Conservation (phyloP, 2,329 filamentous ascomycete species). For the Plectosphaerella cucumerina region DNA sequence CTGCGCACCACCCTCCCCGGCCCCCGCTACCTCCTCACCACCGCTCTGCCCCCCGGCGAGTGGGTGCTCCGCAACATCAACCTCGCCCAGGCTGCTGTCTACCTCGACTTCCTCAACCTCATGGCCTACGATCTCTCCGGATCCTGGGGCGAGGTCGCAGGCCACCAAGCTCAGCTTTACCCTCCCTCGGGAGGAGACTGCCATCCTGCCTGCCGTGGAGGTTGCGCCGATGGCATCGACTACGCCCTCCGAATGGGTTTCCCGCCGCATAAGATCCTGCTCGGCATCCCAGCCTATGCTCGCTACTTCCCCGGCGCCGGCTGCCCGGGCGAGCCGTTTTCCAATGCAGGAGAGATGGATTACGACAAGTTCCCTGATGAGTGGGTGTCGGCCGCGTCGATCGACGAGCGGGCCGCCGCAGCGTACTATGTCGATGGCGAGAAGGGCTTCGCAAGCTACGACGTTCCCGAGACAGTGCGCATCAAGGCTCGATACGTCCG, state of each 20-base stretch:
- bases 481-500: conserved; percentile 59
- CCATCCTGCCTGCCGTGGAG: conserved; percentile 6
- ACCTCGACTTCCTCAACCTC: conserved; percentile 60
- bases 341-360: conserved; percentile 49
- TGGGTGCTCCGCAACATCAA: conserved; percentile 60
- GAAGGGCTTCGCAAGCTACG: conserved; percentile 59
- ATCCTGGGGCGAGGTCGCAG: conserved; percentile 55
- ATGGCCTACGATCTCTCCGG: conserved; percentile 69
- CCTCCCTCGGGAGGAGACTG: conserved; percentile 25
- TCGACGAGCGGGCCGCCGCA: conserved; percentile 50
- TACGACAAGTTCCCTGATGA: conserved; percentile 55
- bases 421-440: conserved; percentile 50
- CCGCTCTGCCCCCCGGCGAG: conserved; percentile 58
- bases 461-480: conserved; percentile 55
- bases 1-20: conserved; percentile 51
- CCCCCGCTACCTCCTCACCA: conserved; percentile 53
- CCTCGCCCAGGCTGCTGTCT: conserved; percentile 40
- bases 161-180: conserved; percentile 61
- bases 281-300: conserved; percentile 62
- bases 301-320: conserved; percentile 53
- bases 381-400: conserved; percentile 33
- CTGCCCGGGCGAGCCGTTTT: conserved; percentile 49
- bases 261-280: conserved; percentile 51
- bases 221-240: conserved; percentile 48
- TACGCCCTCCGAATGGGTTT: conserved; percentile 52